Conservation (phyloP, 257 asterid genomes). For the Nyctanthes arbortristis region DNA sequence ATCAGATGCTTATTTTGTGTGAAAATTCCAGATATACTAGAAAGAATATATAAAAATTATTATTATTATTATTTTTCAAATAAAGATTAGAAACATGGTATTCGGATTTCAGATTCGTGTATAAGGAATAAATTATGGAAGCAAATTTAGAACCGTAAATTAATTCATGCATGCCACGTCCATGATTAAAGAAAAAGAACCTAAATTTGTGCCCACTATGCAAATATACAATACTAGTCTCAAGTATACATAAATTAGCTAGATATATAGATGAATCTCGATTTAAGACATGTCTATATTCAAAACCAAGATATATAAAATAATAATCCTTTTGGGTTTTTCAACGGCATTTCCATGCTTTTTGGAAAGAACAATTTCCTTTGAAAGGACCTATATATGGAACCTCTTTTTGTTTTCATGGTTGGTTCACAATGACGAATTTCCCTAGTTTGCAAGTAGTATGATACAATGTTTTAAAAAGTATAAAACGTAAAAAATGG, state of each 20-base stretch:
- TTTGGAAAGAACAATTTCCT: constrained; percentile 39
- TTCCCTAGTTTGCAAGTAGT: background rate
- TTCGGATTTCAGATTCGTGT: too few species aligned
- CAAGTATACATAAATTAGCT: too few species aligned
- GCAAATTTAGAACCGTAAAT: constrained; percentile 25
- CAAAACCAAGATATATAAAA: background rate
- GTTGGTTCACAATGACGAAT: background rate
- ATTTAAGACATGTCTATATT: background rate
- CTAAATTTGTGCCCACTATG: constrained; percentile 39
- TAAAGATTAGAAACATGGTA: too few species aligned
- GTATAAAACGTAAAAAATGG: too few species aligned
- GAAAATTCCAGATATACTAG: constrained; percentile 9
- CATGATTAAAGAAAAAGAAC: too few species aligned
- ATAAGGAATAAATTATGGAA: constrained; percentile 24
- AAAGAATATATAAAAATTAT: background rate
- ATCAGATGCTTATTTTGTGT: constrained; percentile 37
- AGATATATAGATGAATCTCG: constrained; percentile 11
- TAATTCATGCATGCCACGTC: too few species aligned
- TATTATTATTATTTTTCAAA: background rate
- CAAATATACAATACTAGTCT: too few species aligned
- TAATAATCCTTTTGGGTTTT: constrained; percentile 18
- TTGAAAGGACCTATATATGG: background rate
- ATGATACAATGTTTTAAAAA: too few species aligned
- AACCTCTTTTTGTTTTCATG: background rate
- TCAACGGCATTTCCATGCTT: constrained; percentile 40